Conservation (phyloP, 345 rosid species). For the Acer negundo region DNA sequence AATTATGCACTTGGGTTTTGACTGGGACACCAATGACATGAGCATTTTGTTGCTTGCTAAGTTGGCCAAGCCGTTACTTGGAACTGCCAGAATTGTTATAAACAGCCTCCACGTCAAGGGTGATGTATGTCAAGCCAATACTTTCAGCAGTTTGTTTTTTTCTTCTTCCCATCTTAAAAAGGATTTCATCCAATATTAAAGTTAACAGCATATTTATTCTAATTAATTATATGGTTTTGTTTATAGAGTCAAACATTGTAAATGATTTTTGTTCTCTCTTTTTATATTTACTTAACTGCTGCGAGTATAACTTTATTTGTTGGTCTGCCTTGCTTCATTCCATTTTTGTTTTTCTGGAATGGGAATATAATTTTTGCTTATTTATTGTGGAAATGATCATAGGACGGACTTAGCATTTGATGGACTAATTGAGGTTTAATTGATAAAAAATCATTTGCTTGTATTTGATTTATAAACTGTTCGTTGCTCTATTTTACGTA, state of each 20-base stretch:
- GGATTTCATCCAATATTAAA: neutral
- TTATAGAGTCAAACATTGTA: neutral
- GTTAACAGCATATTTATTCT: neutral
- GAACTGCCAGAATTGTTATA: conserved; percentile 86
- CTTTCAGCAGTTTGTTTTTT: neutral
- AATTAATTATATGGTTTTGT: neutral
- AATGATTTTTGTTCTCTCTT: neutral
- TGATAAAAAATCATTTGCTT: neutral
- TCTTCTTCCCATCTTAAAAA: neutral
- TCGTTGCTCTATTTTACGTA: neutral
- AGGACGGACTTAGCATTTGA: neutral
- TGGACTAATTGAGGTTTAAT: neutral
- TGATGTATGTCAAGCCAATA: conserved; percentile 58
- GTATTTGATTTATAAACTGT: neutral
- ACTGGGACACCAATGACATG: conserved; percentile 82
- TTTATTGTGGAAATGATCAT: neutral
- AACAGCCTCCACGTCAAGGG: conserved; percentile 96
- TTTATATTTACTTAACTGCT: neutral
- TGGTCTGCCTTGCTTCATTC: neutral
- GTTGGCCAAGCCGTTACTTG: conserved; percentile 79
- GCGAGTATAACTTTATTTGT: neutral
- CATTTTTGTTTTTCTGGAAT: neutral
- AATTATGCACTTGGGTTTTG: conserved; percentile 75
- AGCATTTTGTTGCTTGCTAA: conserved; percentile 86
- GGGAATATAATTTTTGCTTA: neutral